A percentile compares a stretch with the other conserved stretches of the same genome.
These are phyloP conservation scores for Amylocystis lapponica DNA, from an alignment of 768 basidiomycete genomes.

Conservation along the genomic window DNA sequence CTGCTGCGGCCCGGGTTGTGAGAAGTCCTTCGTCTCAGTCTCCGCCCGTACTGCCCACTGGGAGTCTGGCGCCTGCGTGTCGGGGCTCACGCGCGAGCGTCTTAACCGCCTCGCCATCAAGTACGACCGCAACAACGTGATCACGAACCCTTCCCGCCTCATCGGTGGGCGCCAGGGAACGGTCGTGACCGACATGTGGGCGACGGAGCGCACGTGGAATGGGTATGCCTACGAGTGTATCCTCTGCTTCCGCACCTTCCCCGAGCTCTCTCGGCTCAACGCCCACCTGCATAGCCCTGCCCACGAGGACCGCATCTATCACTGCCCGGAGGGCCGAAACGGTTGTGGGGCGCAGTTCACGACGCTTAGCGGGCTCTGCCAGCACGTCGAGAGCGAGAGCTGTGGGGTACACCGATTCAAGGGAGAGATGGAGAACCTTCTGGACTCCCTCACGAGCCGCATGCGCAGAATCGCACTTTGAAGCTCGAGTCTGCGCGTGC, in stretches of 20 bases:
- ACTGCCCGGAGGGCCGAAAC: slow-evolving; percentile 39
- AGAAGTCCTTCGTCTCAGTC: slow-evolving; percentile 39
- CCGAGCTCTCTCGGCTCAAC: slow-evolving; percentile 42
- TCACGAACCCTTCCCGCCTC: slow-evolving; percentile 53
- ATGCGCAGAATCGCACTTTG: background rate
- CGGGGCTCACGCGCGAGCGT: slow-evolving; percentile 37
- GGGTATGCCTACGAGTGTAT: slow-evolving; percentile 52
- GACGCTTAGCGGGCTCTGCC: slow-evolving; percentile 52
- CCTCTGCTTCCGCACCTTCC: slow-evolving; percentile 45
- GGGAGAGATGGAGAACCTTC: slow-evolving; percentile 25
- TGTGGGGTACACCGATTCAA: slow-evolving; percentile 52
- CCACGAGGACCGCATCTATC: slow-evolving; percentile 48
- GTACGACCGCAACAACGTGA: slow-evolving; percentile 39
- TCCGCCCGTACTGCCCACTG: slow-evolving; percentile 58
- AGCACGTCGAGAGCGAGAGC: slow-evolving; percentile 59
- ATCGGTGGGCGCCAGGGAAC: slow-evolving; percentile 28
- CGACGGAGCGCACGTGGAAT: slow-evolving; percentile 39
- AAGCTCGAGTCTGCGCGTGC: too few relatives aligned
- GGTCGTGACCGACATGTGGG: slow-evolving; percentile 27
- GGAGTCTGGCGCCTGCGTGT: slow-evolving; percentile 53
- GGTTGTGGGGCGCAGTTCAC: slow-evolving; percentile 39
- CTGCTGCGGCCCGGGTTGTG: slow-evolving; percentile 40
- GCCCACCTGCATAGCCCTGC: slow-evolving; percentile 58
- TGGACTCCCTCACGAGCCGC: background rate
- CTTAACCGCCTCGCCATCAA: slow-evolving; percentile 36